A percentile compares a stretch with the other conserved stretches of the same genome.
phyloP scores from a whole-genome alignment of 495 filamentous ascomycete genomes.

The Penicillium antarcticum region DNA sequence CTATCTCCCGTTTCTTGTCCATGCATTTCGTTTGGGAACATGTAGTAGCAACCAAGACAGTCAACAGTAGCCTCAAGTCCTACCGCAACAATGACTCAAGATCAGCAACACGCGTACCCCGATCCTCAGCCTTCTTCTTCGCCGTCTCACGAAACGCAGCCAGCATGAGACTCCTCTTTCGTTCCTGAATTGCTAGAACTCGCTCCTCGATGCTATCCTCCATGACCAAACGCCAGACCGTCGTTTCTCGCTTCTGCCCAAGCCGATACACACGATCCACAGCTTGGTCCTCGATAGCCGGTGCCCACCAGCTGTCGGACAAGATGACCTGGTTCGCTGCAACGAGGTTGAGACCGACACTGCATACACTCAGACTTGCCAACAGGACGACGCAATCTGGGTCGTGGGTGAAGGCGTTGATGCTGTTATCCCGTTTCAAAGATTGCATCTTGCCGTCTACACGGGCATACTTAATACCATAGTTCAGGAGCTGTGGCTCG shows the following conservation, averaged over 20 bases:
- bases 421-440: constrained; percentile 63
- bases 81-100: constrained; percentile 50
- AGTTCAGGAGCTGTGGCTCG: constrained; percentile 61
- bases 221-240: constrained; percentile 80
- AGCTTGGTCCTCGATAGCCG: constrained; percentile 91
- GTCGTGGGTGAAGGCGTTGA: constrained; percentile 62
- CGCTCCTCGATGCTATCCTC: constrained; percentile 83
- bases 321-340: constrained; percentile 85
- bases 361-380: constrained; percentile 76
- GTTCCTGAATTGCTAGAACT: constrained; percentile 75
- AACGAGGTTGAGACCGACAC: constrained; percentile 85
- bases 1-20: too few species aligned
- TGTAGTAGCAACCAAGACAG: too few species aligned
- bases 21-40: too few species aligned
- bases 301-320: constrained; percentile 88
- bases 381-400: constrained; percentile 74
- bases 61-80: background rate
- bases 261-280: constrained; percentile 87
- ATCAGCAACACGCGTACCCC: constrained; percentile 52
- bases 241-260: constrained; percentile 75
- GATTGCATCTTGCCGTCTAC: constrained; percentile 83
- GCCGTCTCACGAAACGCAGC: constrained; percentile 69
- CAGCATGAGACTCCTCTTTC: constrained; percentile 76
- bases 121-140: constrained; percentile 47
- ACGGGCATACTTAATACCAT: constrained; percentile 63